Percentiles rank a stretch among this genome's conserved stretches.
These are phyloP conservation scores for Rhododendron vialii DNA, from an alignment of 148 eudicot species.

Conservation along the genomic window DNA sequence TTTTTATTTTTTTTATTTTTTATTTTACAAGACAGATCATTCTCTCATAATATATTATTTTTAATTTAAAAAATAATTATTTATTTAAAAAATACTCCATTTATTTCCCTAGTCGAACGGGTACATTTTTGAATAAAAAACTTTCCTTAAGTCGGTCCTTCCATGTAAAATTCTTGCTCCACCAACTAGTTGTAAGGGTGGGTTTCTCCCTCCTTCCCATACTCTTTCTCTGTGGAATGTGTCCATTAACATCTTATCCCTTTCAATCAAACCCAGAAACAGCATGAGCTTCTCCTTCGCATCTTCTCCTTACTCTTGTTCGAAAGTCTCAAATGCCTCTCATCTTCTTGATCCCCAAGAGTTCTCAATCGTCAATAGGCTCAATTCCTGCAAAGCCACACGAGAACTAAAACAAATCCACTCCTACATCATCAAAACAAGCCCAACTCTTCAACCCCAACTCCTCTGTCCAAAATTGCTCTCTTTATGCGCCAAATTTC, in stretches of 20 bases:
- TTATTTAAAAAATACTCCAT: too few species aligned
- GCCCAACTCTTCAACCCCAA: slow-evolving; percentile 19
- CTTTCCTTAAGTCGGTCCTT: too few species aligned
- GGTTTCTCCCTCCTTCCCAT: too few species aligned
- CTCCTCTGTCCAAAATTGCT: slow-evolving; percentile 12
- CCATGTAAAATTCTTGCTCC: too few species aligned
- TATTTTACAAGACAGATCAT: too few species aligned
- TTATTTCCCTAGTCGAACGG: too few species aligned
- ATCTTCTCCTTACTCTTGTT: neutral
- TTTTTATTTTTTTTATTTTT: too few species aligned
- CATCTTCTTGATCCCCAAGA: neutral
- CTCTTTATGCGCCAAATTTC: slow-evolving; percentile 4
- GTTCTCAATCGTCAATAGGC: slow-evolving; percentile 2
- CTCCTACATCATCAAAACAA: slow-evolving; percentile 18
- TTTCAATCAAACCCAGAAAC: neutral
- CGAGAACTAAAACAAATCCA: slow-evolving; percentile 30
- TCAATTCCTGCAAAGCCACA: slow-evolving; percentile 21
- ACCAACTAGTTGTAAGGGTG: rapidly evolving
- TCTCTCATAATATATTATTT: too few species aligned
- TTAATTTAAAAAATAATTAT: too few species aligned
- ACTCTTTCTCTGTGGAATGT: too few species aligned
- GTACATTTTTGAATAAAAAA: too few species aligned
- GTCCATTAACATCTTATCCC: neutral
- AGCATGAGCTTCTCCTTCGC: neutral
- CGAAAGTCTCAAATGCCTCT: neutral